Percentiles rank a stretch among this genome's conserved stretches.
phyloP scores from a whole-genome alignment of 2,329 filamentous ascomycete species.

The Fusarium pilosicola region DNA sequence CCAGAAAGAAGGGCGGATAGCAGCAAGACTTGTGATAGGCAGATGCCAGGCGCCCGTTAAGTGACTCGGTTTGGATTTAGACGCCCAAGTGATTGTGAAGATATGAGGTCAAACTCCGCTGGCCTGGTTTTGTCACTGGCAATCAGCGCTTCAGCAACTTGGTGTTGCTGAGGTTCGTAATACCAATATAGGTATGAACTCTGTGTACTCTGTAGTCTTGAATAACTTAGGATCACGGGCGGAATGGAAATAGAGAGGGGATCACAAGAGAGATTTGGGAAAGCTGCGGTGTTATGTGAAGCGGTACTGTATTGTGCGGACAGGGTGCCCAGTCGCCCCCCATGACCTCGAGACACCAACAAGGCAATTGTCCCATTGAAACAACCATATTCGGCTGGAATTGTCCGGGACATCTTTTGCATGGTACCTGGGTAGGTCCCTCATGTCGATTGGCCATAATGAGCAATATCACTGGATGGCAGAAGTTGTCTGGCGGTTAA shows the following conservation, averaged over 20 bases:
- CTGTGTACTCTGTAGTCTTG: background rate
- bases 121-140: slow-evolving; percentile 22
- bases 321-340: slow-evolving; percentile 11
- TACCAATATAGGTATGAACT: background rate
- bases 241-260: slow-evolving; percentile 15
- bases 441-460: slow-evolving; percentile 12
- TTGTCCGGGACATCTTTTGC: slow-evolving; percentile 17
- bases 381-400: slow-evolving; percentile 19
- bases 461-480: slow-evolving; percentile 27
- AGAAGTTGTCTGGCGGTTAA: slow-evolving; percentile 32
- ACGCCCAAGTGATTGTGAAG: slow-evolving; percentile 40
- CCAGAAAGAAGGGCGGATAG: slow-evolving; percentile 37
- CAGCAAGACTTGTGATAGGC: slow-evolving; percentile 44
- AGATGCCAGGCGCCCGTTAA: slow-evolving; percentile 36
- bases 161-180: background rate
- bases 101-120: slow-evolving; percentile 51
- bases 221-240: background rate
- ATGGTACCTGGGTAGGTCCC: slow-evolving; percentile 28
- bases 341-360: slow-evolving; percentile 9
- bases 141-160: background rate
- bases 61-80: slow-evolving; percentile 41
- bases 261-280: slow-evolving; percentile 27
- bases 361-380: slow-evolving; percentile 13
- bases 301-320: slow-evolving; percentile 2
- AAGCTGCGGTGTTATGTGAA: slow-evolving; percentile 35